Evolutionary conservation across 768 basidiomycete genomes (phyloP).

Genomic region (Mycena pura): DNA sequence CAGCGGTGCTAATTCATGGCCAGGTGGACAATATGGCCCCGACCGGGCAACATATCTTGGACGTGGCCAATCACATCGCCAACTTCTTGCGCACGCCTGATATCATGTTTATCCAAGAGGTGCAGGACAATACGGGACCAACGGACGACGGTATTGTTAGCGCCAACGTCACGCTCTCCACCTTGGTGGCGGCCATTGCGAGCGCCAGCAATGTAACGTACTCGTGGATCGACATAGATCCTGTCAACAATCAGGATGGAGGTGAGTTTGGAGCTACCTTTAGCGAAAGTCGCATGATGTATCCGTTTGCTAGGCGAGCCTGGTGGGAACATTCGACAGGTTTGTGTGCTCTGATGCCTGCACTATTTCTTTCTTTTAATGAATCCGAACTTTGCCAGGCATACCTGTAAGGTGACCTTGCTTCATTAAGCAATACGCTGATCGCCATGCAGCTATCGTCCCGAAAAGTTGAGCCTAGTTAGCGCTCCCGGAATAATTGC

Average conservation of each 20-base stretch:
- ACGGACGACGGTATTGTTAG: constrained; percentile 59
- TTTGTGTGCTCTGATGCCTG: no score
- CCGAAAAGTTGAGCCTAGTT: constrained; percentile 56
- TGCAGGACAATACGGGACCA: constrained; percentile 64
- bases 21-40: constrained; percentile 66
- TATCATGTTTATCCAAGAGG: constrained; percentile 68
- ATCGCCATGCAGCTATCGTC: constrained; percentile 45
- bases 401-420: constrained; percentile 49
- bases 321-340: constrained; percentile 72
- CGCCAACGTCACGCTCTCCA: constrained; percentile 59
- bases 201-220: constrained; percentile 52
- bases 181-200: constrained; percentile 56
- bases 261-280: constrained; percentile 24
- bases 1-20: neutral
- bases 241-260: constrained; percentile 62
- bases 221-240: constrained; percentile 55
- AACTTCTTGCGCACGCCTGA: constrained; percentile 58
- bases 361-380: no score
- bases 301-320: constrained; percentile 47
- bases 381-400: no score
- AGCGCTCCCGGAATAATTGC: constrained; percentile 44
- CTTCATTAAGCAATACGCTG: neutral
- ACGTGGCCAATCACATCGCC: constrained; percentile 59
- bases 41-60: constrained; percentile 51
- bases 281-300: neutral